Base-by-base conservation (phyloP, 176 grass and related monocot species). In the Alopecurus myosuroides region DNA sequence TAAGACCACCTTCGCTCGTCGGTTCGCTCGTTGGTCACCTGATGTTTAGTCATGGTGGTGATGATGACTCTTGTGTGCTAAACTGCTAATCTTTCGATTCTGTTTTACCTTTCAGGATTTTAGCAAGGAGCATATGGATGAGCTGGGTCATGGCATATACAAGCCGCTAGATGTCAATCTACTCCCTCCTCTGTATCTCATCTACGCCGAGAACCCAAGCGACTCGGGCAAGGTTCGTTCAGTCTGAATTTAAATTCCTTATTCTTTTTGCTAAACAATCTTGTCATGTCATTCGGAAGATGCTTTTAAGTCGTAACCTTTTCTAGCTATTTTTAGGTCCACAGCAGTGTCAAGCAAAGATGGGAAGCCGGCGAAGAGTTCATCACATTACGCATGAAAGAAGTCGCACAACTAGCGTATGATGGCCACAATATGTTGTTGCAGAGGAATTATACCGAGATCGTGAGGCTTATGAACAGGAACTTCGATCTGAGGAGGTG, bases 141-240 rank as follows among this genome's bases (percentile, higher is more conserved):
- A 77, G 25, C 25, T 93, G 77, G 93, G 91, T 9, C 91, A 98
- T 85, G 95, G 93, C 22, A 37, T 91, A 29, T 98, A 98, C 79
- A 81, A 17, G n/a, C 89, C 82, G 5, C 82, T 98, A 41, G 87
- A 94, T 52, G 35, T 88, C 0, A 82, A 68, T 79, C 77, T 95
- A 77, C 91, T 95, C 26, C 95, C 93, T 68, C 87, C 91, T 75
- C 81, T 98, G 1, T 86, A 86, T 81, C 85, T 98, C 41, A 98
- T 98, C 25, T 93, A 98, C 60, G 85, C 91, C 29, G 85, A 95
- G 48, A 98, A 98, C 77, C 93, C 95, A 41, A 95, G 93, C 9
- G 95, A 98, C 77, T 98, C 91, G 45, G 91, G 95, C 63, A 98
- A 98, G 95, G 95, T 98, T 79, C 28, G 84, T 80, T 23, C 23